Base-by-base conservation (phyloP, 345 rosid species). In the Eutrema japonicum region DNA sequence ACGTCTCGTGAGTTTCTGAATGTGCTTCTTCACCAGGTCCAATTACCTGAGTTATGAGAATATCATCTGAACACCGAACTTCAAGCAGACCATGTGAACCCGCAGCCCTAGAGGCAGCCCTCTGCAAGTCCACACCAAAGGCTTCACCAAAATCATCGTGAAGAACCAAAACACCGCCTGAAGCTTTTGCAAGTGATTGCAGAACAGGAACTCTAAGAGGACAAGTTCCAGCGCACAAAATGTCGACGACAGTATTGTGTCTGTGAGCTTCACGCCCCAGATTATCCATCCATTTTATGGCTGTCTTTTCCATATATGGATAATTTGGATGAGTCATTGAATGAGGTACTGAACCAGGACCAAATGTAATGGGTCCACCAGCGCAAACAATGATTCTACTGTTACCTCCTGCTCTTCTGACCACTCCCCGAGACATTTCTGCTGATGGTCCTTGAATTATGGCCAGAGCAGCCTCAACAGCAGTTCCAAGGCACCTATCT, bases 61-160 rank as follows among this genome's bases (percentile, higher is more conserved):
- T 87, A 80, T 96, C 99, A 80, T 92, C 95, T 58, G 99, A 92
- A 79, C 98, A 89, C 62, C 97, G 89, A 76, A 92, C 85, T 77
- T 96, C 99, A 84, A 96, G 79, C 57, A 87, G 78, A 54, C 99
- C 98, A 71, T 85, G 88, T 47, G 93, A 85, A 59, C 93, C 95
- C 22, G 95, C 90, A 18, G 92, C 93, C 76, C 99, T 83, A 30
- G 83, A 78, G 75, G 96, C 85, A 40, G 99, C 98, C 76, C 97
- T 85, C 80, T 96, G 97, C 88, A 92, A 87, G 70, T 92, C 94
- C 71, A 96, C 91, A 58, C 98, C 96, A 76, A 96, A 96, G 59
- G 98, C 94, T 84, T 96, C 99, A 42, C 99, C 97, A 80, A 96
- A 96, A 82, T 96, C 99, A 76, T 96, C 97, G 60, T 96, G 97